Base-by-base conservation (phyloP, 2,329 filamentous ascomycete genomes). In the Penicillium sp. region DNA sequence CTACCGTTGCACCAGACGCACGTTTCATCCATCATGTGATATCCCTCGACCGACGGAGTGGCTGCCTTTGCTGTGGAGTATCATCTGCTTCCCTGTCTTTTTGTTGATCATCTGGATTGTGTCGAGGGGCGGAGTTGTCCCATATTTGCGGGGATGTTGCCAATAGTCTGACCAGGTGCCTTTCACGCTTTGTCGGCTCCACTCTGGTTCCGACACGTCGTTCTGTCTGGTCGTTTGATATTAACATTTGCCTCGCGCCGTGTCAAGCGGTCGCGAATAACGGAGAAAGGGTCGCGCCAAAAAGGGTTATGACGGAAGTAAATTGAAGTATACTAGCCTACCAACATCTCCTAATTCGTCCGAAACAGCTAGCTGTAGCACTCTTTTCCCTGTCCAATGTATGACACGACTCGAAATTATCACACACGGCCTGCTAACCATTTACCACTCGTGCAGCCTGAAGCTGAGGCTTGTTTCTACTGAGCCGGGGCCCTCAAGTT, bases 1-100 rank as follows among this genome's bases (percentile, higher is more conserved):
- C 41, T 47, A 45, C 39, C 59, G 55, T 62, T 53, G 50, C 56
- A 64, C 56, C 54, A 45, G 52, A 48, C 42, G 56, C 63, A 66
- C 59, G 62, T 65, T 65, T 63, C 51, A 51, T 46, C 53, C 59
- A 63, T 65, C 64, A 66, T 62, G 64, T 67, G 63, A 67, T 65
- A 47, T 54, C 56, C 43, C 52, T 41, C 40, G 20, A 22, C 20
- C 20, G 20, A 22, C 20, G 20, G 27, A 39, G 18, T 39, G 9
- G 18, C 36, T 24, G 20, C 38, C 38, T 40, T 13, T 40, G 20
- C 33, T 48, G 48, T 51, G 51, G 46, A 49, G 43, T 43, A 45
- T 50, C 44, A 50, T 55, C 46, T 57, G 55, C 45, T 41, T 48
- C 48, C 48, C n/a, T 51, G 48, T 46, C 33, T 18, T 27, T 46